Evolutionary conservation across 257 asterid species (phyloP), one percentile per base, ranked within the genome.

Genomic region (Solanum clarkiae): DNA sequence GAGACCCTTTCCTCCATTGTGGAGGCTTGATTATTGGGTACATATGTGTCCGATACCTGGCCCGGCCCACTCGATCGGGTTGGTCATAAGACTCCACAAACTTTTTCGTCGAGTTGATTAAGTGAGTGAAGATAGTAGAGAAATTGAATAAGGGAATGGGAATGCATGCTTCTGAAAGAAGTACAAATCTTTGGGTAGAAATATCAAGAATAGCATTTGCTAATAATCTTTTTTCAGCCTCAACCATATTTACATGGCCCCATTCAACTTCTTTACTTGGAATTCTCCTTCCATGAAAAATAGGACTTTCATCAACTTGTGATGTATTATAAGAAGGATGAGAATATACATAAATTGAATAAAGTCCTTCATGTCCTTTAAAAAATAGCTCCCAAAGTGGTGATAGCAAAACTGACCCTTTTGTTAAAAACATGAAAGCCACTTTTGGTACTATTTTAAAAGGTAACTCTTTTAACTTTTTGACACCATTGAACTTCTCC

Each of bases 1-100:
- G 98, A 54, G 98, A 91, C 57, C 98, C 99, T 59, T 96, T 96
- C 36, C 95, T 75, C 99, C 99, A 95, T 18, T 95, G 93, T 3
- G 83, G 22, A 13, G 91, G 83, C 13, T 18, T 70, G 85, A 96
- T 88, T 1, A 60, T 81, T 70, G 98, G 98, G 13, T 82, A 59
- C 98, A 96, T 96, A 4, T 7, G 65, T 22, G 1, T 80, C 77
- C 22, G 90, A 87, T 94, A 95, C 0, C 99, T 89, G 20, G 98
- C 98, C 0, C 92, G 93, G 1, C 96, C 99, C 0, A 92, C 96
- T 0, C 94, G 84, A 42, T 93, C 93, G 0, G 86, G 88, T 0
- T 84, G 88, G 59, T 96, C 97, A 1, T 90, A 90, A 0, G 87
- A 2, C 87, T 96, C 94, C 24, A 96, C 93, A 32, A 92, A 93